These are phyloP conservation scores for Medicago truncatula DNA, from an alignment of 306 rosid genomes.

Conservation along the genomic window DNA sequence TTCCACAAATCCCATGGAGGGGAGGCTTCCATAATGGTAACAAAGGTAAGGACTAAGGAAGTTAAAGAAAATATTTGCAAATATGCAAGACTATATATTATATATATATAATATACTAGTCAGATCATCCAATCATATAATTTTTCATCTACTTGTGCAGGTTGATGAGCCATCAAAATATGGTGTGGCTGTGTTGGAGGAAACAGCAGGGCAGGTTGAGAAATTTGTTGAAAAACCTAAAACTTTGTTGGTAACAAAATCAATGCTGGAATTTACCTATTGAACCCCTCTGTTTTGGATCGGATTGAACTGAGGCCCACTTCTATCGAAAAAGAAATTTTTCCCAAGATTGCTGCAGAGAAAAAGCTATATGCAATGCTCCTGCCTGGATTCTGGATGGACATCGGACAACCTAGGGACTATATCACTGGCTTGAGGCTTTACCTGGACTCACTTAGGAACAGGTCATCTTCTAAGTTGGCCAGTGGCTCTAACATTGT, in stretches of 20 bases:
- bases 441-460: conserved; percentile 81
- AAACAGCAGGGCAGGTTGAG: conserved; percentile 86
- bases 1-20: conserved; percentile 95
- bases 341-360: conserved; percentile 90
- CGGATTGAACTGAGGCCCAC: conserved; percentile 92
- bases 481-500: conserved; percentile 78
- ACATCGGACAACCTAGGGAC: conserved; percentile 98
- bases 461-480: conserved; percentile 74
- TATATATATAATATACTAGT: background rate
- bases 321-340: conserved; percentile 97
- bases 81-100: conserved; percentile 1
- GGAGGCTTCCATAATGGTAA: conserved; percentile 98
- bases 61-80: background rate
- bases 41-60: conserved; percentile 79
- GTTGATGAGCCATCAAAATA: conserved; percentile 99
- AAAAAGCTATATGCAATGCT: conserved; percentile 90
- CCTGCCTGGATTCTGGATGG: conserved; percentile 99
- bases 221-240: conserved; percentile 96
- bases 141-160: conserved; percentile 55
- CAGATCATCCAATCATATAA: conserved; percentile 11
- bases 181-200: conserved; percentile 94
- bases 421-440: conserved; percentile 91
- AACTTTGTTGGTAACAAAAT: conserved; percentile 97
- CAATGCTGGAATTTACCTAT: conserved; percentile 93
- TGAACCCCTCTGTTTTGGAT: conserved; percentile 90